These are phyloP conservation scores for Oryza meridionalis DNA, from an alignment of 176 grass and related monocot genomes.

Conservation along the genomic window DNA sequence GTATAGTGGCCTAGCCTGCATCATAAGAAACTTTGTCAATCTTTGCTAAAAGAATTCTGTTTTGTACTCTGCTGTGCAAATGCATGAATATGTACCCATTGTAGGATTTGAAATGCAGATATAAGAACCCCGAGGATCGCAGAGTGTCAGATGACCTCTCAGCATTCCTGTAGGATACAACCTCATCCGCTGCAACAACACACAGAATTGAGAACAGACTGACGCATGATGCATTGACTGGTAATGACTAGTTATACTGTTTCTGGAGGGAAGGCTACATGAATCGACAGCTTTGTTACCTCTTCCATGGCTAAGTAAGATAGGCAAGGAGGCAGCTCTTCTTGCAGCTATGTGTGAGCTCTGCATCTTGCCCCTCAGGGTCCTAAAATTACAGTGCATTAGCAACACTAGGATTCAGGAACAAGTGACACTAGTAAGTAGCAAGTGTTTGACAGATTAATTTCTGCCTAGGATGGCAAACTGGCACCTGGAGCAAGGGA, in stretches of 20 bases:
- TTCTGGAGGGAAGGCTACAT: background rate
- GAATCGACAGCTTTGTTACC: constrained; percentile 35
- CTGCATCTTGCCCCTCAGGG: constrained; percentile 74
- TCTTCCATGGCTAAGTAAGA: constrained; percentile 81
- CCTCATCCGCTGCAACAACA: constrained; percentile 69
- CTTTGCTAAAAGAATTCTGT: background rate
- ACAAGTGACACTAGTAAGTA: background rate
- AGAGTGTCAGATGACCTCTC: constrained; percentile 76
- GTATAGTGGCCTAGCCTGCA: constrained; percentile 85
- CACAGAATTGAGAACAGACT: background rate
- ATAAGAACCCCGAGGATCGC: constrained; percentile 66
- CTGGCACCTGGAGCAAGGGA: constrained; percentile 86
- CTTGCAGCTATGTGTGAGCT: constrained; percentile 67
- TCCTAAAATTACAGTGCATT: constrained; percentile 46
- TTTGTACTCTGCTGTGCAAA: background rate
- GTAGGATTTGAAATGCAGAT: constrained; percentile 70
- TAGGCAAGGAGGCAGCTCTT: constrained; percentile 68
- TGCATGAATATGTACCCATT: constrained; percentile 57
- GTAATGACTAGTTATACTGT: background rate
- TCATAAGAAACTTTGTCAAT: constrained; percentile 7
- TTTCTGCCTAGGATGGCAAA: background rate
- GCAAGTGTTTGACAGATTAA: background rate
- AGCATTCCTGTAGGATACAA: constrained; percentile 73
- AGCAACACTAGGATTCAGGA: background rate
- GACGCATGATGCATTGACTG: background rate